A percentile compares a stretch with the other conserved stretches of the same genome.
phyloP scores from a whole-genome alignment of 352 stramenopile species.

The Globisporangium emineosum region DNA sequence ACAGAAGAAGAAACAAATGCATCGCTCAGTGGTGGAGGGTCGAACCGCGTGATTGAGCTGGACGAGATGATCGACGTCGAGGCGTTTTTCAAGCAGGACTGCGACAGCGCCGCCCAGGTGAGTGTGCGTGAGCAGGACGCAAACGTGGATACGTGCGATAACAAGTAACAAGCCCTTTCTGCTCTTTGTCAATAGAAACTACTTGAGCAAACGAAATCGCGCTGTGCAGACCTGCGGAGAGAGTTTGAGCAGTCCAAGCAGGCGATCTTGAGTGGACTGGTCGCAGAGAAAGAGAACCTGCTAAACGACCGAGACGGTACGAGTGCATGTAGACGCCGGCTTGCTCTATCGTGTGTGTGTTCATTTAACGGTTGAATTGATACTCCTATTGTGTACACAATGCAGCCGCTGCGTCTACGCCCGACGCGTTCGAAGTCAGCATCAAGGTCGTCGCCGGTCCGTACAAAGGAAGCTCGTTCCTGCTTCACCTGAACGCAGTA shows the following conservation, averaged over 20 bases:
- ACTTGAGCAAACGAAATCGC: conserved; percentile 48
- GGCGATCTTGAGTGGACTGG: conserved; percentile 44
- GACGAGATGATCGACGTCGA: conserved; percentile 24
- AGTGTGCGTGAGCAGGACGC: background rate
- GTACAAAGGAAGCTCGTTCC: conserved; percentile 60
- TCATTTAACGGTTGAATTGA: background rate
- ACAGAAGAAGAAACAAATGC: background rate
- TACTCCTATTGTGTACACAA: background rate
- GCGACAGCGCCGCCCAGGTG: conserved; percentile 21
- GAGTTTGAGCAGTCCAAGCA: conserved; percentile 57
- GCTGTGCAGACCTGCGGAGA: conserved; percentile 40
- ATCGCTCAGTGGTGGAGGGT: background rate
- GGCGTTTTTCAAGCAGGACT: conserved; percentile 19
- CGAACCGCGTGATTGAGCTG: conserved; percentile 13
- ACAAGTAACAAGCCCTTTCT: too few species aligned
- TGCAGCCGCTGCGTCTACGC: conserved; percentile 22
- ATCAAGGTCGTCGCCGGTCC: conserved; percentile 51
- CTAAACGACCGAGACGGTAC: conserved; percentile 21
- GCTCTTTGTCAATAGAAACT: conserved; percentile 55
- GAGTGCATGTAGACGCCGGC: background rate
- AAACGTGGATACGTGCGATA: background rate
- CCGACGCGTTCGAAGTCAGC: conserved; percentile 45
- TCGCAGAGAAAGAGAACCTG: conserved; percentile 62
- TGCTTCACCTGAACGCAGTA: conserved; percentile 59
- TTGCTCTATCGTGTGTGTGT: background rate